Conservation (phyloP, 2,329 filamentous ascomycete species). For the Aspergillus sp. region DNA sequence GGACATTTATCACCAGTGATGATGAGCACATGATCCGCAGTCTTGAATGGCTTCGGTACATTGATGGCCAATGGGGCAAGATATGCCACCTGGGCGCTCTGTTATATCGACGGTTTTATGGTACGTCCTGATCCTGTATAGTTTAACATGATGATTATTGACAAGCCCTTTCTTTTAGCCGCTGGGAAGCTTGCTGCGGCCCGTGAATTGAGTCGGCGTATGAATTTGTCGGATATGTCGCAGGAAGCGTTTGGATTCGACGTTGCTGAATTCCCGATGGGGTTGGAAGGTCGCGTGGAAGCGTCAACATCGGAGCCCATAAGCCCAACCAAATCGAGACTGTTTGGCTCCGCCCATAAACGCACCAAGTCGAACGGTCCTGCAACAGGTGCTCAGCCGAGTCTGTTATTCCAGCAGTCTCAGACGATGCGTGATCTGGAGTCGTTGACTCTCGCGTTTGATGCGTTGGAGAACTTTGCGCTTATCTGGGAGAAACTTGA, state of each 20-base stretch:
- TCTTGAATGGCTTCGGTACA: slow-evolving; percentile 74
- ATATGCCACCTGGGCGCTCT: slow-evolving; percentile 61
- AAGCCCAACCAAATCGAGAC: slow-evolving; percentile 26
- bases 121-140: slow-evolving; percentile 48
- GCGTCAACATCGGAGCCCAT: slow-evolving; percentile 18
- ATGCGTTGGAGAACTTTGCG: slow-evolving; percentile 60
- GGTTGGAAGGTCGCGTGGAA: slow-evolving; percentile 16
- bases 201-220: slow-evolving; percentile 43
- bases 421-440: slow-evolving; percentile 62
- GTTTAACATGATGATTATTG: slow-evolving; percentile 18
- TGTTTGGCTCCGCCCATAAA: slow-evolving; percentile 19
- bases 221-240: slow-evolving; percentile 44
- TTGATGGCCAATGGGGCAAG: slow-evolving; percentile 63
- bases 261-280: slow-evolving; percentile 19
- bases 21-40: slow-evolving; percentile 70
- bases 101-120: slow-evolving; percentile 74
- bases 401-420: slow-evolving; percentile 39
- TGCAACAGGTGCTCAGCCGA: slow-evolving; percentile 16
- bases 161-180: slow-evolving; percentile 12
- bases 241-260: slow-evolving; percentile 34
- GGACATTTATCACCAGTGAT: slow-evolving; percentile 49
- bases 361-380: slow-evolving; percentile 23
- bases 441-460: slow-evolving; percentile 55
- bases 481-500: slow-evolving; percentile 43
- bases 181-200: slow-evolving; percentile 46